Conservation (phyloP, 139 green algal species). For the Coelastrella sp. region DNA sequence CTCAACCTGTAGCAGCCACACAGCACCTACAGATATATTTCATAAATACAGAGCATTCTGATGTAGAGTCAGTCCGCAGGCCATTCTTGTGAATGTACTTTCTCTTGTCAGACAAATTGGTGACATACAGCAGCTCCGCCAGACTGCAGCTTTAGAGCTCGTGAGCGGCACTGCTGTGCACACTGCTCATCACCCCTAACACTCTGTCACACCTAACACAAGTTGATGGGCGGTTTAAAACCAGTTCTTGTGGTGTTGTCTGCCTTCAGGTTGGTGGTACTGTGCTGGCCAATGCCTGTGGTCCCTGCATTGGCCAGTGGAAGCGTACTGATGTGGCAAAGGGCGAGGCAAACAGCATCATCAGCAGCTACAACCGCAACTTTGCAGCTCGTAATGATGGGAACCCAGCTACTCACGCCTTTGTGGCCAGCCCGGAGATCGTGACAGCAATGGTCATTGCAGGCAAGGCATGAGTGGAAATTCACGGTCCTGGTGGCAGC, state of each 20-base stretch:
- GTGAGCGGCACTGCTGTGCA: no score
- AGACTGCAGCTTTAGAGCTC: no score
- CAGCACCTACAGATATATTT: no score
- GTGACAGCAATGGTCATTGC: slow-evolving; percentile 90
- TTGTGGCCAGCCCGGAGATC: slow-evolving; percentile 94
- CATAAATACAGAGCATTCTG: no score
- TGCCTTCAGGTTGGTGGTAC: slow-evolving; percentile 83
- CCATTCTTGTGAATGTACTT: no score
- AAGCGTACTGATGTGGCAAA: slow-evolving; percentile 94
- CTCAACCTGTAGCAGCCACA: no score
- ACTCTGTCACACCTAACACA: neutral
- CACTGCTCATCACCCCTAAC: no score
- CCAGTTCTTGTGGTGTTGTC: neutral
- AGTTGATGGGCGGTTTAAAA: neutral
- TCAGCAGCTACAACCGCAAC: slow-evolving; percentile 96
- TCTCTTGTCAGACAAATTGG: no score
- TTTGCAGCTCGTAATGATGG: slow-evolving; percentile 95
- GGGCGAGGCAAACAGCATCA: slow-evolving; percentile 93
- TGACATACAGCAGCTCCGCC: no score
- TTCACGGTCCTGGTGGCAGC: neutral
- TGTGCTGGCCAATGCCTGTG: slow-evolving; percentile 95
- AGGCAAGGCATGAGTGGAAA: neutral
- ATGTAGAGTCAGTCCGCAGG: no score
- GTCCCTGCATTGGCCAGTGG: slow-evolving; percentile 97
- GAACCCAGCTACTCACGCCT: slow-evolving; percentile 94